phyloP scores from a whole-genome alignment of 2,329 filamentous ascomycete species.

The Fusarium irregulare region DNA sequence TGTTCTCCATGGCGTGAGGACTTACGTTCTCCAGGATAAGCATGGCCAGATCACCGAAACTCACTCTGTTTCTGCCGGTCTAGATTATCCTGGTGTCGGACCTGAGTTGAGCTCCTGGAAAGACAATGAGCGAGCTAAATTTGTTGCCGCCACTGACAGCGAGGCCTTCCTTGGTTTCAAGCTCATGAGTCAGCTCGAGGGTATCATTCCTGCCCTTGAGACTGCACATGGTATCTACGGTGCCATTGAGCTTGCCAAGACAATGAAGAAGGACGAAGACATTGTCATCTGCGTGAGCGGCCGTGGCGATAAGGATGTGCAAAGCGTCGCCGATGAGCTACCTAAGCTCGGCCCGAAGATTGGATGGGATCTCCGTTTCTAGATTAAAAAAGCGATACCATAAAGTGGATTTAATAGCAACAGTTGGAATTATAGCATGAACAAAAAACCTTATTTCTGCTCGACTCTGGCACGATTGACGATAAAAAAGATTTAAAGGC shows the following conservation, averaged over 20 bases:
- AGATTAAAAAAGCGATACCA: conserved; percentile 41
- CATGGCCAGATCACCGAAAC: conserved; percentile 95
- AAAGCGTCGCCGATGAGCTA: conserved; percentile 95
- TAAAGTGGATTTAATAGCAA: conserved; percentile 25
- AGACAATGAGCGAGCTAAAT: conserved; percentile 85
- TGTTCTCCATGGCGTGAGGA: conserved; percentile 94
- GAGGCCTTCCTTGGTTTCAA: conserved; percentile 90
- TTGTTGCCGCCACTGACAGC: conserved; percentile 90
- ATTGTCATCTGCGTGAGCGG: conserved; percentile 94
- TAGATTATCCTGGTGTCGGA: conserved; percentile 97
- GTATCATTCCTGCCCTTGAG: conserved; percentile 96
- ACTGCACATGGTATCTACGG: conserved; percentile 93
- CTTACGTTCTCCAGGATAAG: conserved; percentile 92
- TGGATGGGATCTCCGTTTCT: conserved; percentile 74
- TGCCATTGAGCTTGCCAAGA: conserved; percentile 90
- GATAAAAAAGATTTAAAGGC: conserved; percentile 41
- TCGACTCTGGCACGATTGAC: conserved; percentile 35
- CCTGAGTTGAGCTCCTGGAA: conserved; percentile 95
- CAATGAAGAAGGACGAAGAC: conserved; percentile 87
- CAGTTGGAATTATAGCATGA: conserved; percentile 29
- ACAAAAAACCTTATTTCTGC: conserved; percentile 23
- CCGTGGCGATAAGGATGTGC: conserved; percentile 96
- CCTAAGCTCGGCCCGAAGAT: conserved; percentile 90
- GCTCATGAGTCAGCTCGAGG: conserved; percentile 86
- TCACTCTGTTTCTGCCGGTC: conserved; percentile 94